Conservation (phyloP, 257 asterid species). For the Penstemon barbatus region DNA sequence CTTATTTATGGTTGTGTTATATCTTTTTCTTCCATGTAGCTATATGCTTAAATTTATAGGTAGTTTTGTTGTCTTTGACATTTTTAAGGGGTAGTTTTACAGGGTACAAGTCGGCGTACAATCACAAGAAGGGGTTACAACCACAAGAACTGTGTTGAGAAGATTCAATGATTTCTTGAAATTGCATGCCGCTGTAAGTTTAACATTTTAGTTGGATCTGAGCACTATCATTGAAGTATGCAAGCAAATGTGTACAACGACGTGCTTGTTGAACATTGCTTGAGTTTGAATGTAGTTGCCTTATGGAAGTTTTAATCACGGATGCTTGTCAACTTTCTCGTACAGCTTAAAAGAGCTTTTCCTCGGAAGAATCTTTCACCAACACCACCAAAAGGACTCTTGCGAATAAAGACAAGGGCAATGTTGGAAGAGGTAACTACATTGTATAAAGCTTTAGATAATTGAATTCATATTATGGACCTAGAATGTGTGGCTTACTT, state of each 20-base stretch:
- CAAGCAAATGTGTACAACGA: conserved; percentile 14
- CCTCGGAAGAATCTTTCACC: conserved; percentile 76
- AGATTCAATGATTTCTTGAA: conserved; percentile 96
- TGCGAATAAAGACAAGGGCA: conserved; percentile 77
- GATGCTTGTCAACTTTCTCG: conserved; percentile 29
- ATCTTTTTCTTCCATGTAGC: neutral
- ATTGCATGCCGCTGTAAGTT: conserved; percentile 85
- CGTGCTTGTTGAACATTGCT: conserved; percentile 20
- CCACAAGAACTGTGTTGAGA: conserved; percentile 76
- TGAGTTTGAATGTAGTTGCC: conserved; percentile 21
- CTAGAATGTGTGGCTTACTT: conserved; percentile 16
- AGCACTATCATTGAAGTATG: conserved; percentile 12
- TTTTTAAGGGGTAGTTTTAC: conserved; percentile 78
- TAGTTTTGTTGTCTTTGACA: conserved; percentile 39
- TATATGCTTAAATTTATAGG: conserved; percentile 8
- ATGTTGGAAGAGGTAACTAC: conserved; percentile 86
- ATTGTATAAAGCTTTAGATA: conserved; percentile 23
- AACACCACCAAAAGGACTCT: conserved; percentile 88
- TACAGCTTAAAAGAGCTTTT: conserved; percentile 77
- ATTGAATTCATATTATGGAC: conserved; percentile 14
- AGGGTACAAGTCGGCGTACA: conserved; percentile 93
- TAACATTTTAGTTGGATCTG: conserved; percentile 17
- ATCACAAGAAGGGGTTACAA: conserved; percentile 87
- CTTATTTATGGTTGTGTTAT: conserved; percentile 8
- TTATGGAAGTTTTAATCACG: conserved; percentile 16